phyloP scores from a whole-genome alignment of 192 early-diverging fungal species.

The Obelidium mucronatum region DNA sequence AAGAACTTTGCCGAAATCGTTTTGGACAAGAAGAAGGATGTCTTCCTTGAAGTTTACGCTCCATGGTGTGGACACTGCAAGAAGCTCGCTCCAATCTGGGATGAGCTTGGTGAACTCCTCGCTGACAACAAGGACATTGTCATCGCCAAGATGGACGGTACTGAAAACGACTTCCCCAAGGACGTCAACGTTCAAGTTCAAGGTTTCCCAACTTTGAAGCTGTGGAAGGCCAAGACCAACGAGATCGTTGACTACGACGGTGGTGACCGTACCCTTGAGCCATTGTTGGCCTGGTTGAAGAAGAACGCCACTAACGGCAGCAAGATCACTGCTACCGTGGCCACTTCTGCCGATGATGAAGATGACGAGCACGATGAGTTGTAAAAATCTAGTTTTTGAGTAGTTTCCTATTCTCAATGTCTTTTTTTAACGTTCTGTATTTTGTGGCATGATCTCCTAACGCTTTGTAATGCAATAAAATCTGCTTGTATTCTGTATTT shows the following conservation, averaged over 20 bases:
- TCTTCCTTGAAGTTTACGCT: slow-evolving; percentile 92
- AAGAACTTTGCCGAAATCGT: slow-evolving; percentile 84
- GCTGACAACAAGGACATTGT: slow-evolving; percentile 59
- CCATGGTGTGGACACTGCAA: slow-evolving; percentile 72
- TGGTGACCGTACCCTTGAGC: slow-evolving; percentile 81
- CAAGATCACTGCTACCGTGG: slow-evolving; percentile 26
- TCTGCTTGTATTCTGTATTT: no score
- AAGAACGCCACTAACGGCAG: slow-evolving; percentile 61
- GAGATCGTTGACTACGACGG: slow-evolving; percentile 81
- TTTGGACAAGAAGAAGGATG: slow-evolving; percentile 85
- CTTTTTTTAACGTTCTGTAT: no score
- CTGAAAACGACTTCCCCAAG: slow-evolving; percentile 90
- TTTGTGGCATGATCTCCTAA: no score
- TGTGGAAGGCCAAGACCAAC: slow-evolving; percentile 86
- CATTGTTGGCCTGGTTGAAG: slow-evolving; percentile 79
- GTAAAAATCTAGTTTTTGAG: no score
- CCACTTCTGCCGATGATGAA: background rate
- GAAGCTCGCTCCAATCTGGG: slow-evolving; percentile 78
- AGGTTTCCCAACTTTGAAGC: slow-evolving; percentile 95
- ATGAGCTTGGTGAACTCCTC: slow-evolving; percentile 74
- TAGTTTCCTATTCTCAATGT: no score
- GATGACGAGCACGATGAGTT: slow-evolving; percentile 27
- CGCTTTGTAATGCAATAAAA: no score
- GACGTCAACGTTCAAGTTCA: slow-evolving; percentile 71
- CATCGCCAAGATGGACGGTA: slow-evolving; percentile 96